phyloP scores from a whole-genome alignment of 345 rosid species.

The Anastatica hierochuntica region DNA sequence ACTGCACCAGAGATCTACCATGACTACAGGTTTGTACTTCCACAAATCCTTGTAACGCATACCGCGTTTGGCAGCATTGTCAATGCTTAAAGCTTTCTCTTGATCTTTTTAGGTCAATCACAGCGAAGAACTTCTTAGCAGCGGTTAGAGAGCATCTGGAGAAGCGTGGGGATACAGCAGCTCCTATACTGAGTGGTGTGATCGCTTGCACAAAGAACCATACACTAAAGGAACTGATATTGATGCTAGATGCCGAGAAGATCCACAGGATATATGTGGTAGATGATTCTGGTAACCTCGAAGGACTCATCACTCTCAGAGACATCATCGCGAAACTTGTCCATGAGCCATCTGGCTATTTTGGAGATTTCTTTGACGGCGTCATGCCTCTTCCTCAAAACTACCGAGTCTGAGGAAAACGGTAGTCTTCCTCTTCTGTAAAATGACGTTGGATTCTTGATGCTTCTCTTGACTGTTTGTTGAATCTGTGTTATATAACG shows the following conservation, averaged over 20 bases:
- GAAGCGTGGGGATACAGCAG: slow-evolving; percentile 36
- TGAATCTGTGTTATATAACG: slow-evolving; percentile 26
- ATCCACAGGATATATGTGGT: slow-evolving; percentile 76
- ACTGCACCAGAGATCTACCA: slow-evolving; percentile 91
- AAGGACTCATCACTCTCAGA: slow-evolving; percentile 84
- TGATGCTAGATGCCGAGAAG: slow-evolving; percentile 55
- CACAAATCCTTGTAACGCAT: neutral
- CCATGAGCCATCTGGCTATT: slow-evolving; percentile 91
- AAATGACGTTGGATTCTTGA: slow-evolving; percentile 8
- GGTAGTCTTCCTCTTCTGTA: neutral
- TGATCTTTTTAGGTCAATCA: slow-evolving; percentile 47
- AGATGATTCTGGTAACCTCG: slow-evolving; percentile 68
- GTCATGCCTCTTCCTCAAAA: slow-evolving; percentile 63
- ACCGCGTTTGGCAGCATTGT: neutral
- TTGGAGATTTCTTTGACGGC: slow-evolving; percentile 96
- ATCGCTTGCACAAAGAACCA: slow-evolving; percentile 55
- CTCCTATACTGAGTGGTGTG: slow-evolving; percentile 47
- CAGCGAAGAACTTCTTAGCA: slow-evolving; percentile 65
- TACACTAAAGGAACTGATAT: slow-evolving; percentile 67
- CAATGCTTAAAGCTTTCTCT: slow-evolving; percentile 2
- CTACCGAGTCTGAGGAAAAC: slow-evolving; percentile 53
- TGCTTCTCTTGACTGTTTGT: slow-evolving; percentile 17
- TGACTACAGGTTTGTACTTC: slow-evolving; percentile 56
- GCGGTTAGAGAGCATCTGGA: slow-evolving; percentile 64
- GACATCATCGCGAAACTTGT: slow-evolving; percentile 89